Base-by-base conservation (phyloP, 768 basidiomycete species). In the Termitomyces sp. region DNA sequence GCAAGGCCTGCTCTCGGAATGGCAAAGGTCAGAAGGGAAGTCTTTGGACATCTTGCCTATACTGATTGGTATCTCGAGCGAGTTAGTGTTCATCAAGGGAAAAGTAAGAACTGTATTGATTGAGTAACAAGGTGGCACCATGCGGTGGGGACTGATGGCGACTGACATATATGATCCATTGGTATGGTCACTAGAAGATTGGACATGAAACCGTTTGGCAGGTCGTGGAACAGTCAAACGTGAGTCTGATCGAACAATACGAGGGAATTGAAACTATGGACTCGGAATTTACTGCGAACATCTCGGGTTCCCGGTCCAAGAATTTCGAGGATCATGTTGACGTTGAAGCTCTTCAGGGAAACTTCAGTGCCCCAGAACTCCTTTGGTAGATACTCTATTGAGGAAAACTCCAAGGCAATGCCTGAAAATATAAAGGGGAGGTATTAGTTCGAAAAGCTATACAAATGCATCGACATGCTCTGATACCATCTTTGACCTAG, bases 61-160 rank as follows among this genome's bases (percentile, higher is more conserved):
- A 58, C 54, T 23, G 54, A 53, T n/a, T 55, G 51, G 55, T 57
- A 62, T 54, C 58, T 54, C 48, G 52, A 57, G 23, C 49, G 54
- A 19, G 29, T 48, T 23, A 54, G 51, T 23, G 44, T 57, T 25
- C 54, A 47, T 21, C 56, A 58, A 58, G 53, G 60, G 21, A 57
- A 53, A 32, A 56, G 53, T 19, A 25, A 49, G 56, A 37, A 60
- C 53, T 40, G 56, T 59, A 2, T 48, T 63, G 48, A 55, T 58
- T 42, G 49, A 63, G 19, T 23, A 58, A 12, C n/a, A n/a, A 43
- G 38, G 31, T 44, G 58, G 31, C 37, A 53, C 42, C 47, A 44
- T n/a, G n/a, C n/a, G 55, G 57, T 51, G 47, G 5, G 51, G 7
- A 43, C 21, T 34, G 27, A 29, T 16, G 35, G 43, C 19, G 16